Percentiles rank a stretch among this genome's conserved stretches.
phyloP scores from a whole-genome alignment of 495 filamentous ascomycete species.

The Penicillium crystallinum region DNA sequence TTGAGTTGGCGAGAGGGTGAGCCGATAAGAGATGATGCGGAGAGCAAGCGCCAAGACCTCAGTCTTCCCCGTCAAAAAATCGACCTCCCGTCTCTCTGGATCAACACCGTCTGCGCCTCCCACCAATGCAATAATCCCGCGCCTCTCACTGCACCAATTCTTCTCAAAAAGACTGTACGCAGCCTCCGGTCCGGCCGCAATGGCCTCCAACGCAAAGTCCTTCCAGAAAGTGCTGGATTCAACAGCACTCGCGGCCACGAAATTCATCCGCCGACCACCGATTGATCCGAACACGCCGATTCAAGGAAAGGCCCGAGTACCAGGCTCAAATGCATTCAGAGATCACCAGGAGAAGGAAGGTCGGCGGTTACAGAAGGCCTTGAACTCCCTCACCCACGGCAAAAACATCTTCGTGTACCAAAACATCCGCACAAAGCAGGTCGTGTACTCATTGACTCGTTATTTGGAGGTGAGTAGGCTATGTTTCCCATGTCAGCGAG shows the following conservation, averaged over 20 bases:
- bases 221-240: conserved; percentile 42
- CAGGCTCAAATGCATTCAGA: conserved; percentile 41
- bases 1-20: conserved; percentile 6
- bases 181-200: conserved; percentile 27
- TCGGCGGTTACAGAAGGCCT: conserved; percentile 41
- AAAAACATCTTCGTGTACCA: conserved; percentile 77
- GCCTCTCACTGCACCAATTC: background rate
- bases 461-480: conserved; percentile 56
- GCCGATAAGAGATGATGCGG: conserved; percentile 22
- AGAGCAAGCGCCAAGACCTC: conserved; percentile 28
- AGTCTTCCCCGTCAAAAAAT: conserved; percentile 29
- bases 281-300: conserved; percentile 35
- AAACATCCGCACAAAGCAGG: conserved; percentile 74
- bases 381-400: conserved; percentile 49
- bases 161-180: conserved; percentile 8
- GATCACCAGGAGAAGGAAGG: conserved; percentile 33
- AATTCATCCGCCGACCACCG: conserved; percentile 36
- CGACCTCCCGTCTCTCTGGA: conserved; percentile 21
- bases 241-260: conserved; percentile 41
- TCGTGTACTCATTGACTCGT: conserved; percentile 72
- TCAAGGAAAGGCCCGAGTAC: conserved; percentile 34
- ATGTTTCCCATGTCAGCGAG: background rate
- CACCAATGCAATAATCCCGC: conserved; percentile 14
- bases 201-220: conserved; percentile 36
- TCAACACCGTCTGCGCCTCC: conserved; percentile 12